Base-by-base conservation (phyloP, 2,329 filamentous ascomycete genomes). In the Sporothrix protearum region DNA sequence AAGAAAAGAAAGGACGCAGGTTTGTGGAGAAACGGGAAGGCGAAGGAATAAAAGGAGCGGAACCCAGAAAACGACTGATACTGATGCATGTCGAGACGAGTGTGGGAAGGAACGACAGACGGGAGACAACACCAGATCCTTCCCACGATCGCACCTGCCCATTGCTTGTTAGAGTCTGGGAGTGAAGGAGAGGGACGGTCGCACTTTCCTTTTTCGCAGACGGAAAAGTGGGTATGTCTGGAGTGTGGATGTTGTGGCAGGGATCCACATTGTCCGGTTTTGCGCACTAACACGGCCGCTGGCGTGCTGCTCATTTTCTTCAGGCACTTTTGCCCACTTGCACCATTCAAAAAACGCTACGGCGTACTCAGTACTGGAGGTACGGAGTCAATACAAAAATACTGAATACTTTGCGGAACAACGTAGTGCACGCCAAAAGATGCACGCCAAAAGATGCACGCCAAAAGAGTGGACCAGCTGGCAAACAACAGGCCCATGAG, bases 101-200 rank as follows among this genome's bases (percentile, higher is more conserved):
- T 22, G n/a, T n/a, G n/a, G n/a, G n/a, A n/a, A n/a, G n/a, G n/a
- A n/a, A n/a, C n/a, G n/a, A n/a, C n/a, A 14, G 39, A 16, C 6
- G 47, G 47, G 47, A 68, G 25, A 33, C 19, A 68, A 55, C 33
- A 12, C 28, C 30, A 36, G 47, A 68, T 36, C 53, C 64, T 45
- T 64, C 28, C 51, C 67, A 69, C 67, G 67, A 69, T 69, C 67
- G 67, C 51, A 57, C 66, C 49, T 68, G 47, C 66, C 67, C 67
- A 55, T 68, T 49, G 49, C 66, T 22, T 68, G 47, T 49, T 25
- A 66, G 22, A 36, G 55, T 53, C 19, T n/a, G n/a, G n/a, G n/a
- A n/a, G n/a, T n/a, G 42, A 8, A 47, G 25, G 14, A 45, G 42
- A 42, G 42, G 42, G 42, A 25, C 22, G 14, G 25, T 25, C 42